These are phyloP conservation scores for Niebla homalea DNA, from an alignment of 495 filamentous ascomycete species.

Conservation along the genomic window DNA sequence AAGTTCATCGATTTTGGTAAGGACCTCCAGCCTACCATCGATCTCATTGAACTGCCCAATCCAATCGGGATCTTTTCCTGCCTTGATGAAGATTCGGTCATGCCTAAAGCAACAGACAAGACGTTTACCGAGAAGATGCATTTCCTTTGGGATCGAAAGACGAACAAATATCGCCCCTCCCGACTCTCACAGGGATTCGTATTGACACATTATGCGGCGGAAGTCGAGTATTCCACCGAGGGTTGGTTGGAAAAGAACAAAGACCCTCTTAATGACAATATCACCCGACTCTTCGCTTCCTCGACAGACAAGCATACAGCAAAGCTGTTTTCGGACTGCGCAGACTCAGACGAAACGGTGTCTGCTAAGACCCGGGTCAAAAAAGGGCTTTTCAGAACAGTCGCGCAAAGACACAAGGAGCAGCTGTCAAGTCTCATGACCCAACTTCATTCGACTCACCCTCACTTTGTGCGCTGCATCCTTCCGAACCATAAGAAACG, in stretches of 20 bases:
- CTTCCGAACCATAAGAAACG: conserved; percentile 96
- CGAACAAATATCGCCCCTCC: conserved; percentile 79
- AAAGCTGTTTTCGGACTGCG: conserved; percentile 76
- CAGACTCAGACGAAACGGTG: conserved; percentile 57
- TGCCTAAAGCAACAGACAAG: conserved; percentile 97
- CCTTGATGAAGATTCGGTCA: conserved; percentile 94
- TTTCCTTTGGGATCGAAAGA: conserved; percentile 90
- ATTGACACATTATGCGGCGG: conserved; percentile 96
- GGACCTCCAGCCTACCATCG: conserved; percentile 95
- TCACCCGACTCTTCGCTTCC: conserved; percentile 72
- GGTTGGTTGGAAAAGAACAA: conserved; percentile 99
- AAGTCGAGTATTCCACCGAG: conserved; percentile 91
- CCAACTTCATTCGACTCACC: conserved; percentile 92
- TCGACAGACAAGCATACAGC: conserved; percentile 76
- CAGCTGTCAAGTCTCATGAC: conserved; percentile 88
- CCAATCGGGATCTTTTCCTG: conserved; percentile 99
- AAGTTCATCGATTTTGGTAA: conserved; percentile 99
- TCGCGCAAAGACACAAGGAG: conserved; percentile 95
- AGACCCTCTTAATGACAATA: conserved; percentile 92
- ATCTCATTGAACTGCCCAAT: conserved; percentile 89
- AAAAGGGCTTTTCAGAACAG: conserved; percentile 93
- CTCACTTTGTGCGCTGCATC: conserved; percentile 97
- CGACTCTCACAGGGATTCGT: conserved; percentile 86
- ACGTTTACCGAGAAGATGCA: conserved; percentile 96
- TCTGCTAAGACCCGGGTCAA: conserved; percentile 74